Evolutionary conservation across 148 eudicot genomes (phyloP).

Genomic region (Amaranthus cruentus): DNA sequence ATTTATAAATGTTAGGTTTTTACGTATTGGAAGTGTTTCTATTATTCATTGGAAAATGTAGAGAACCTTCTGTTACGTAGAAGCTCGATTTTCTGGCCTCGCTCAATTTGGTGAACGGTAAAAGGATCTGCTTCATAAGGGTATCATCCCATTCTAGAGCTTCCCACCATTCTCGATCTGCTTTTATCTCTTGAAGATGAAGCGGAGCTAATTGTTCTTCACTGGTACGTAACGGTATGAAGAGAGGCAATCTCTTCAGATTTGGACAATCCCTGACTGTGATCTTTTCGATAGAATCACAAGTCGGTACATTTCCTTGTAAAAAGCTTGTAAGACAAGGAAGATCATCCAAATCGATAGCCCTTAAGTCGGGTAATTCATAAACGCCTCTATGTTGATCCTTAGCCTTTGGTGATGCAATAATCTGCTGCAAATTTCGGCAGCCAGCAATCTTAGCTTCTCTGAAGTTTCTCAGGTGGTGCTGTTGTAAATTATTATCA

Average conservation of each 20-base stretch:
- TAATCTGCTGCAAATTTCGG: conserved; percentile 10
- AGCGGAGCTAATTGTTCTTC: not conserved
- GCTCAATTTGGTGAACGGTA: conserved; percentile 15
- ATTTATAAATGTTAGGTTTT: not conserved
- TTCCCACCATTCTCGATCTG: conserved; percentile 26
- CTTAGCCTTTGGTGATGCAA: conserved; percentile 9
- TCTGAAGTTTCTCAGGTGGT: conserved; percentile 17
- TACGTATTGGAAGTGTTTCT: not conserved
- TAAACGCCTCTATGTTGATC: not conserved
- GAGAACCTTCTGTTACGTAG: conserved; percentile 2
- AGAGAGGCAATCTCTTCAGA: conserved; percentile 15
- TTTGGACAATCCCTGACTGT: conserved; percentile 15
- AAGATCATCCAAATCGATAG: conserved; percentile 21
- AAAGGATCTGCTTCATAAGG: conserved; percentile 14
- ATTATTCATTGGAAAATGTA: not conserved
- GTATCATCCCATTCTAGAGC: conserved; percentile 20
- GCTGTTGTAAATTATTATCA: not conserved
- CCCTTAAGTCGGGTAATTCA: conserved; percentile 20
- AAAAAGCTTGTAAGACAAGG: conserved; percentile 17
- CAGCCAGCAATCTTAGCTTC: conserved; percentile 16
- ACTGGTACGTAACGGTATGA: not conserved
- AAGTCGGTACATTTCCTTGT: conserved; percentile 14
- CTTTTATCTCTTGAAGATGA: conserved; percentile 16
- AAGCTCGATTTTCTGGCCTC: conserved; percentile 14
- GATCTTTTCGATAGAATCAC: conserved; percentile 15